Evolutionary conservation across 1,139 yeast genomes (phyloP), one percentile per base, ranked within the genome.

Genomic region (Debaryomyces singareniensis): DNA sequence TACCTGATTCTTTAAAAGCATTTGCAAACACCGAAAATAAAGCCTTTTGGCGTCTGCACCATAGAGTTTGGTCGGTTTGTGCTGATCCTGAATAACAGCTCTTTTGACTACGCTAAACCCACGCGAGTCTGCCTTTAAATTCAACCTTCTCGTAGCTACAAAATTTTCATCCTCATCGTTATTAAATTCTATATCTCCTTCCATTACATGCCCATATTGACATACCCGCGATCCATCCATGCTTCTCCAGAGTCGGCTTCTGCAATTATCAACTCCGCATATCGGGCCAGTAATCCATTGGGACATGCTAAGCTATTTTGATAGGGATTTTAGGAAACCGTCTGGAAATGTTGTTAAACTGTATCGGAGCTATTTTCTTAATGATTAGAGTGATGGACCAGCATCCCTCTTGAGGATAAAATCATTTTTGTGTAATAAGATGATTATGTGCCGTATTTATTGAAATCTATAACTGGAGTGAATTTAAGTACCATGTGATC

Each of bases 221-320:
- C 98, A 91, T 14, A 86, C 78, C 35, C 78, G 70, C 33, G 74
- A 74, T 15, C 97, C 97, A 46, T 83, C 86, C 6, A 75, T 61
- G 21, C 71, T 56, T 30, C 81, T 68, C 74, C 85, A 91, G 30
- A 79, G 68, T 29, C 77, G 59, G 2, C 96, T 83, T 4, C 82
- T 75, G 57, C 98, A 91, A 61, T 91, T 89, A 40, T 82, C 89
- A 3, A 78, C 77, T 2, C 96, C 96, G 65, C 98, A 91, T 9
- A 79, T 58, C 5, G 85, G 81, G 2, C 97, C 97, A 42, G 74
- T 61, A 29, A 66, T 63, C 78, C 79, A 78, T 35, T 57, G 64
- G 25, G 58, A 51, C 57, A 51, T 51, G 20, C 7, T 9, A n/a
- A n/a, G n/a, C n/a, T n/a, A n/a, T n/a, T n/a, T n/a, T n/a, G n/a